phyloP scores from a whole-genome alignment of 2,329 filamentous ascomycete genomes.

The Ceratocystis huliohia region DNA sequence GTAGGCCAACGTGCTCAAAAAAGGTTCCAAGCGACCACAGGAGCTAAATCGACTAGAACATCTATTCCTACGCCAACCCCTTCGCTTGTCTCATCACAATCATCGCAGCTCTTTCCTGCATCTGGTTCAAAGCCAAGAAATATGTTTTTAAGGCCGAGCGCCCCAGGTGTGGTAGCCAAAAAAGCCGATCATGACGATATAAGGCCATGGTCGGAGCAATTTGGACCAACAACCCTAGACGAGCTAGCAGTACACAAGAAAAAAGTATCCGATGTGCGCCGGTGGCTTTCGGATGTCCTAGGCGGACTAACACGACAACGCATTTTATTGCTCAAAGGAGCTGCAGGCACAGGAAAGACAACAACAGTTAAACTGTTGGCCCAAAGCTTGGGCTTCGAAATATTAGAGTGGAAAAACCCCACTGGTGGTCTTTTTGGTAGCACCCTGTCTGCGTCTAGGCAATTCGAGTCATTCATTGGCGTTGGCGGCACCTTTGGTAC shows the following conservation, averaged over 20 bases:
- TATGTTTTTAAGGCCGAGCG: conserved; percentile 38
- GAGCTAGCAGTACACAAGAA: conserved; percentile 91
- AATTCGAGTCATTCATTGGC: conserved; percentile 86
- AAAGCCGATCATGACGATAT: conserved; percentile 38
- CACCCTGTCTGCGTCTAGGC: conserved; percentile 56
- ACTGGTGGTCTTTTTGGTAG: conserved; percentile 46
- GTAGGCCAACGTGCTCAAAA: conserved; percentile 45
- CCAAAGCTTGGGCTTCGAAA: conserved; percentile 58
- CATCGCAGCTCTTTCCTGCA: conserved; percentile 16
- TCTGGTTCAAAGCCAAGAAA: conserved; percentile 33
- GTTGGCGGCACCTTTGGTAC: conserved; percentile 69
- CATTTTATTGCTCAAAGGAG: conserved; percentile 73
- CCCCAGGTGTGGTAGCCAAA: neutral
- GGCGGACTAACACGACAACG: conserved; percentile 53
- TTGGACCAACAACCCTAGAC: conserved; percentile 58
- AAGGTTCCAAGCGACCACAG: conserved; percentile 31
- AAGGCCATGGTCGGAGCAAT: conserved; percentile 79
- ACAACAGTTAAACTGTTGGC: conserved; percentile 71
- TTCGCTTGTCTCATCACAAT: conserved; percentile 3
- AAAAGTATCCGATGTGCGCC: conserved; percentile 75
- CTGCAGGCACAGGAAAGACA: conserved; percentile 86
- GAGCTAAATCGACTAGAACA: neutral
- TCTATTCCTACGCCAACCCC: conserved; percentile 23
- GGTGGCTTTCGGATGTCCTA: conserved; percentile 68
- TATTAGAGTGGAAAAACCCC: conserved; percentile 88